phyloP scores from a whole-genome alignment of 2,329 filamentous ascomycete genomes.

The Microcyclospora pomicola region DNA sequence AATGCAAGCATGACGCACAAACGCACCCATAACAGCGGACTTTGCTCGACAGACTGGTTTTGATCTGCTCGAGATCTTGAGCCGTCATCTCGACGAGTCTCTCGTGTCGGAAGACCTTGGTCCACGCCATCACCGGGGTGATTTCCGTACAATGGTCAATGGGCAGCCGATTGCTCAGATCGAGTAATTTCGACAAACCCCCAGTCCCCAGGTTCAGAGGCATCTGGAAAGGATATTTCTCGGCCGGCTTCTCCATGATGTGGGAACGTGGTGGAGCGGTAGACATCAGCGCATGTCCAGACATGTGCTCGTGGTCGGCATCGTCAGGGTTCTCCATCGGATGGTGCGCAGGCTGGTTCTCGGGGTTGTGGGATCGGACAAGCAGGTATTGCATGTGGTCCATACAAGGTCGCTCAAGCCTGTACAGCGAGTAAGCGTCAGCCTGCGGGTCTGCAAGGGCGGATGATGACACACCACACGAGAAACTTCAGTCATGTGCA shows the following conservation, averaged over 20 bases:
- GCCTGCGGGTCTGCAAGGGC: constrained; percentile 2
- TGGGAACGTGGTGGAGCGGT: constrained; percentile 65
- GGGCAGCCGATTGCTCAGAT: constrained; percentile 69
- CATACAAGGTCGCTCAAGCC: constrained; percentile 90
- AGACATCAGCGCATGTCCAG: constrained; percentile 84
- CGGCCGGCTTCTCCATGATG: constrained; percentile 40
- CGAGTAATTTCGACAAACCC: constrained; percentile 67
- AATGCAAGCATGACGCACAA: neutral
- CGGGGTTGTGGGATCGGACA: constrained; percentile 38
- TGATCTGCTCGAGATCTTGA: constrained; percentile 57
- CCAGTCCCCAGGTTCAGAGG: constrained; percentile 59
- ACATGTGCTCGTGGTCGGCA: constrained; percentile 48
- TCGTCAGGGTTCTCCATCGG: constrained; percentile 31
- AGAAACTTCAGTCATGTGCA: constrained; percentile 23
- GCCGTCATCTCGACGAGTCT: constrained; percentile 50
- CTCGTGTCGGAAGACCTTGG: constrained; percentile 60
- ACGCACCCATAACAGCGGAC: constrained; percentile 84
- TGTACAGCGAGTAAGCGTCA: constrained; percentile 21
- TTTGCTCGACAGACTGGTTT: constrained; percentile 62
- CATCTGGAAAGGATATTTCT: constrained; percentile 54
- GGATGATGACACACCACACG: constrained; percentile 8
- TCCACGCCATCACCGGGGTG: constrained; percentile 90
- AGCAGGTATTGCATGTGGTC: constrained; percentile 73
- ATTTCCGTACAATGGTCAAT: constrained; percentile 59
- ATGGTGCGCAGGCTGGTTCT: constrained; percentile 22